These are phyloP conservation scores for Nissolia schottii DNA, from an alignment of 306 rosid species.

Conservation along the genomic window DNA sequence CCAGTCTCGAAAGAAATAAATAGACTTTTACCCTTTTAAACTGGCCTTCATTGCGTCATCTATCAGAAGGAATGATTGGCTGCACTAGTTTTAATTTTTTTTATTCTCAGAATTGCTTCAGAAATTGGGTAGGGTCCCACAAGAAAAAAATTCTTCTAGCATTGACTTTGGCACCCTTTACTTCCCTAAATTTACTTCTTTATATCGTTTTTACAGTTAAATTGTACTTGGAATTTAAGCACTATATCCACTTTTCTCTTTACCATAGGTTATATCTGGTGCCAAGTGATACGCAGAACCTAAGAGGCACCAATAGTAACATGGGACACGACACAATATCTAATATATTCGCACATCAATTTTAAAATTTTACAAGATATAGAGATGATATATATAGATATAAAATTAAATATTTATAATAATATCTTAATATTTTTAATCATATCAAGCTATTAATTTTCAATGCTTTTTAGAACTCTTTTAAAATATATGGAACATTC, in stretches of 20 bases:
- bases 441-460: too few species aligned
- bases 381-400: too few species aligned
- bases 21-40: conserved; percentile 47
- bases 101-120: conserved; percentile 31
- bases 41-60: conserved; percentile 58
- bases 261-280: conserved; percentile 4
- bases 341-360: too few species aligned
- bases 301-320: too few species aligned
- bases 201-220: neutral
- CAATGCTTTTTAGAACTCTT: too few species aligned
- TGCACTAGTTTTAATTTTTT: conserved; percentile 25
- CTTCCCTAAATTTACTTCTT: neutral
- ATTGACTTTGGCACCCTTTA: conserved; percentile 36
- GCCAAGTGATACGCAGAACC: too few species aligned
- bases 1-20: conserved; percentile 9
- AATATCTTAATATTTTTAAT: too few species aligned
- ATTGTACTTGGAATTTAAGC: conserved; percentile 9
- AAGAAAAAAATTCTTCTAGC: conserved; percentile 4
- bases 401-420: too few species aligned
- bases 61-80: conserved; percentile 36
- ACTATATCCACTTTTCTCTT: conserved; percentile 8
- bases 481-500: too few species aligned
- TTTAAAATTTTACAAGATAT: too few species aligned
- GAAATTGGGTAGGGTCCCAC: conserved; percentile 37
- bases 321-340: too few species aligned